phyloP scores from a whole-genome alignment of 2,329 filamentous ascomycete genomes.

The Fusarium oligoseptatum region DNA sequence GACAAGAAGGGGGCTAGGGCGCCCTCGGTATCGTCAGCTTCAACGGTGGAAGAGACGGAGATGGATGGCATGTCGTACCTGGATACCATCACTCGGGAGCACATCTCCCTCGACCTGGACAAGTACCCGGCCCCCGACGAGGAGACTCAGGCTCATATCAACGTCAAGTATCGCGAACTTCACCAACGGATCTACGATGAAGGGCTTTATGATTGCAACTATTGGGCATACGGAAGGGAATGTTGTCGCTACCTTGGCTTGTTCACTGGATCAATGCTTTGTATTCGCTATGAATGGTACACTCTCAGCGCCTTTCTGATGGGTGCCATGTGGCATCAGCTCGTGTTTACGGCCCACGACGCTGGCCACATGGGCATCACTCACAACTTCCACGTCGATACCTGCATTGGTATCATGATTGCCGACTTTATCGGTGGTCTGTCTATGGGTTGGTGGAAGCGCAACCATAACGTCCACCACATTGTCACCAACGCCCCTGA shows the following conservation, averaged over 20 bases:
- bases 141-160: conserved; percentile 80
- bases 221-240: conserved; percentile 83
- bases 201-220: conserved; percentile 88
- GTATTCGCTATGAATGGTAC: conserved; percentile 76
- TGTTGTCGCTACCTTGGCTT: conserved; percentile 76
- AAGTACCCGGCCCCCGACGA: conserved; percentile 85
- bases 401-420: conserved; percentile 88
- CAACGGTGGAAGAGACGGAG: conserved; percentile 61
- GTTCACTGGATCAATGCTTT: conserved; percentile 70
- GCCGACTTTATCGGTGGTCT: conserved; percentile 91
- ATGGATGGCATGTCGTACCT: conserved; percentile 73
- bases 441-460: conserved; percentile 97
- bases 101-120: conserved; percentile 80
- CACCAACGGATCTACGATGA: conserved; percentile 78
- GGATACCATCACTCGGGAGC: conserved; percentile 79
- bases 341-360: conserved; percentile 95
- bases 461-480: conserved; percentile 95
- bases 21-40: conserved; percentile 72
- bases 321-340: conserved; percentile 91
- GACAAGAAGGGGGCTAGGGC: conserved; percentile 46
- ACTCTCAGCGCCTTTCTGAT: conserved; percentile 78
- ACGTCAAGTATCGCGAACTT: conserved; percentile 84
- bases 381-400: conserved; percentile 86
- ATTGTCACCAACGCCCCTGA: conserved; percentile 96
- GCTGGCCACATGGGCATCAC: conserved; percentile 98